Conservation (phyloP, 108 stramenopile genomes). For the Hondaea fermentalgiana region DNA sequence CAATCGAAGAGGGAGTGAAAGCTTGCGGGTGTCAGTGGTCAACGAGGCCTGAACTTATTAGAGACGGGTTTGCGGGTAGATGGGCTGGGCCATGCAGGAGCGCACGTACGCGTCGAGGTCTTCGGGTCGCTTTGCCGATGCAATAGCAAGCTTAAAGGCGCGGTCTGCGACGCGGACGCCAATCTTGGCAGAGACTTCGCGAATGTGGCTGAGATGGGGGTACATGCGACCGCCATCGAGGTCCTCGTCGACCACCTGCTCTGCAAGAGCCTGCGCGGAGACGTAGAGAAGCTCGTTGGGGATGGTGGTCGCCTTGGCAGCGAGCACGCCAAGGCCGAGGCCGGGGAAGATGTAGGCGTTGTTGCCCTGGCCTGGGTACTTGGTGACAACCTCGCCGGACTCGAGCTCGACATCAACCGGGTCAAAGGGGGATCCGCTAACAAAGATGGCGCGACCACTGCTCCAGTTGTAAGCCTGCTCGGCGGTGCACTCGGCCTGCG, state of each 20-base stretch:
- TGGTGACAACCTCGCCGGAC: conserved; percentile 48
- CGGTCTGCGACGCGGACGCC: conserved; percentile 77
- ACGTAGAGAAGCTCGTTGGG: conserved; percentile 80
- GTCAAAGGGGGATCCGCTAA: conserved; percentile 88
- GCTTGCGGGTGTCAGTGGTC: too few relatives aligned
- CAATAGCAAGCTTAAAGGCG: conserved; percentile 62
- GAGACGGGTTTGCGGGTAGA: background rate
- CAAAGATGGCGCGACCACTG: conserved; percentile 79
- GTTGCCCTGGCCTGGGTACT: conserved; percentile 83
- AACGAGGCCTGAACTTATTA: too few relatives aligned
- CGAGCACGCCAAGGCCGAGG: conserved; percentile 72
- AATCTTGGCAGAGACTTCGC: conserved; percentile 70
- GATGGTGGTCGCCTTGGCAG: conserved; percentile 68
- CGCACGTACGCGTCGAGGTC: background rate
- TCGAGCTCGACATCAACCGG: conserved; percentile 57
- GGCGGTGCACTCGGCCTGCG: conserved; percentile 88
- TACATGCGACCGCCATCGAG: conserved; percentile 70
- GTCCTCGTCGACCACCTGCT: conserved; percentile 67
- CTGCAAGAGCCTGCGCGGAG: conserved; percentile 72
- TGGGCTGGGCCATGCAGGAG: background rate
- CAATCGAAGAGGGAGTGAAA: too few relatives aligned
- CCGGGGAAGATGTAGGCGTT: conserved; percentile 68
- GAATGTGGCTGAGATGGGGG: conserved; percentile 68
- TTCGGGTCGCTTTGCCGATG: conserved; percentile 26
- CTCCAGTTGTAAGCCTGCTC: conserved; percentile 94